Conservation (phyloP, 1,284 basidiomycete genomes). For the Inonotus obliquus region DNA sequence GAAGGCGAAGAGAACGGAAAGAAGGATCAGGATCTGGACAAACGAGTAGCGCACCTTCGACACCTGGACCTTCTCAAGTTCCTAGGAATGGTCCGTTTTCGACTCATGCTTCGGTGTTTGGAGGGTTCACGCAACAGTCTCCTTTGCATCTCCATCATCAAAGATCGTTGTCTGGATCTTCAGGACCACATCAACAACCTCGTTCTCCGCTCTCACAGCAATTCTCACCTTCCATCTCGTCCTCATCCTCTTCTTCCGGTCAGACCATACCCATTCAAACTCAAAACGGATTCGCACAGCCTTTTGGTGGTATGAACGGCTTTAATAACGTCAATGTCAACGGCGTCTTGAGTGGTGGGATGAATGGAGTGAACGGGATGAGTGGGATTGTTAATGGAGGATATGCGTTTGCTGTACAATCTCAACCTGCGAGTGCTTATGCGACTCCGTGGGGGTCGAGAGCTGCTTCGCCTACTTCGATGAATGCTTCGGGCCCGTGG, state of each 20-base stretch:
- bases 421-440: constrained; percentile 19
- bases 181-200: neutral
- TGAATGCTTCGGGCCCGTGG: constrained; percentile 17
- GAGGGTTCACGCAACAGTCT: constrained; percentile 12
- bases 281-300: neutral
- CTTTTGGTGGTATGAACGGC: too few species aligned
- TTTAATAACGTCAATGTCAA: neutral
- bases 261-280: neutral
- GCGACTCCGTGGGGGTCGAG: constrained; percentile 16
- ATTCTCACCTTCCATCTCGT: neutral
- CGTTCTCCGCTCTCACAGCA: neutral
- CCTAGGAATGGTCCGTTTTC: constrained; percentile 21
- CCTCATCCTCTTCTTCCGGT: neutral
- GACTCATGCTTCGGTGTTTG: constrained; percentile 21
- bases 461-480: constrained; percentile 19
- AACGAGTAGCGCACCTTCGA: constrained; percentile 20
- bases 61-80: constrained; percentile 13
- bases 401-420: constrained; percentile 6
- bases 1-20: constrained; percentile 24
- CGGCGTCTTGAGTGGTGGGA: neutral
- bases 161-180: neutral
- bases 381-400: constrained; percentile 1
- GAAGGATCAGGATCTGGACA: constrained; percentile 16
- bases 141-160: constrained; percentile 5
- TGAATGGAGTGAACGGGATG: constrained; percentile 5